Evolutionary conservation across 257 asterid species (phyloP).

Genomic region (Rubia yunnanensis): DNA sequence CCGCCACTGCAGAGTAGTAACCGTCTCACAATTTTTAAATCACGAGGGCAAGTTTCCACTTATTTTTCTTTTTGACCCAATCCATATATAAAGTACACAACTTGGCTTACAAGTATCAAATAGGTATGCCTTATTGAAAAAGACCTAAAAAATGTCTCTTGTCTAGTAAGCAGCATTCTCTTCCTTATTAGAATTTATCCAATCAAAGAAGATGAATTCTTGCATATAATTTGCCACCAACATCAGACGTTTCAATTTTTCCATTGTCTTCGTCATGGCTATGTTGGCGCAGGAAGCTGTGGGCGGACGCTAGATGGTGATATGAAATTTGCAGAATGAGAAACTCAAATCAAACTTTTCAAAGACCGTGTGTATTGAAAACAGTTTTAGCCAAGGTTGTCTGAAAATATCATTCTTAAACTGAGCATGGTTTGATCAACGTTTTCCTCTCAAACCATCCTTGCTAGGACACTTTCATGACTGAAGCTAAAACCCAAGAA

Average conservation of each 20-base stretch:
- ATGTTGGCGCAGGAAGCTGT: slow-evolving; percentile 3
- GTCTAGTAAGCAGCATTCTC: too few relatives aligned
- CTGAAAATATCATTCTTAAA: not conserved
- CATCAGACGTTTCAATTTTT: not conserved
- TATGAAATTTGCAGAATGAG: not conserved
- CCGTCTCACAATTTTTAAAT: too few relatives aligned
- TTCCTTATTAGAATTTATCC: too few relatives aligned
- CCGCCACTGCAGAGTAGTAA: too few relatives aligned
- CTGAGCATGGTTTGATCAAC: slow-evolving; percentile 7
- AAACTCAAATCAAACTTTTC: not conserved
- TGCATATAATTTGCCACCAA: too few relatives aligned
- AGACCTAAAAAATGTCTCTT: too few relatives aligned
- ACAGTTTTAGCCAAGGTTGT: not conserved
- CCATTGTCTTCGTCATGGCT: not conserved
- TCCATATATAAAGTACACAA: too few relatives aligned
- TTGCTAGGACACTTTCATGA: not conserved
- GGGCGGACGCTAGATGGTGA: not conserved
- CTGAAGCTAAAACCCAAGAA: slow-evolving; percentile 2
- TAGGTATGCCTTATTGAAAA: too few relatives aligned
- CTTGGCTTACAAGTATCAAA: too few relatives aligned
- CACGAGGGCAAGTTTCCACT: too few relatives aligned
- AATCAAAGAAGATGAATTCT: too few relatives aligned
- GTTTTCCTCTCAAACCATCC: not conserved
- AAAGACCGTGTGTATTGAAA: not conserved
- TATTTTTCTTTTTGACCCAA: too few relatives aligned